These are phyloP conservation scores for Metschnikowia bowlesiae DNA, from an alignment of 805 yeast species.

Conservation along the genomic window DNA sequence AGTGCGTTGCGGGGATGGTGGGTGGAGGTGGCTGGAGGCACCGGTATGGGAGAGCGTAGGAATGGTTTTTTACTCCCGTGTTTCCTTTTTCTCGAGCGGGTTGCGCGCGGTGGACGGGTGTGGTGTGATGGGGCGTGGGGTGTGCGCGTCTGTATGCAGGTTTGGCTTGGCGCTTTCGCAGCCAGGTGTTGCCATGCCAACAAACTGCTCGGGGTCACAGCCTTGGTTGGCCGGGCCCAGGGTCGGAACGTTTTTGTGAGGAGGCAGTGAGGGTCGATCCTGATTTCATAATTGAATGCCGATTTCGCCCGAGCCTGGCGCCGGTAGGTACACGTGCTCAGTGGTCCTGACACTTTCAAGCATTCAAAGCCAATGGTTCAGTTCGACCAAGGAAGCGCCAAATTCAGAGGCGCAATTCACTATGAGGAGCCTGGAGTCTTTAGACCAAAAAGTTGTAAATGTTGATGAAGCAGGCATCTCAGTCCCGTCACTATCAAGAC, in stretches of 20 bases:
- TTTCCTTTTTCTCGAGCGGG: neutral
- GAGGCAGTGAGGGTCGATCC: no score
- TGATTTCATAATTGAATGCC: no score
- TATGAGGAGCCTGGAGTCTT: conserved; percentile 1
- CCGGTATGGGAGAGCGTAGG: no score
- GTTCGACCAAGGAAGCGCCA: no score
- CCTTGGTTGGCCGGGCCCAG: no score
- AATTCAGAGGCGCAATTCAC: neutral
- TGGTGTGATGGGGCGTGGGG: neutral
- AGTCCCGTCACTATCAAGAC: conserved; percentile 8
- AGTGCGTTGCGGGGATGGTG: neutral
- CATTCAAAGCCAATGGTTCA: no score
- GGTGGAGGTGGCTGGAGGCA: neutral
- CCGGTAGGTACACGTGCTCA: no score
- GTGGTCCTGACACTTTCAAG: no score
- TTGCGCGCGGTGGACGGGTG: conserved; percentile 1
- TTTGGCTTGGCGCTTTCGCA: neutral
- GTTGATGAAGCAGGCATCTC: neutral
- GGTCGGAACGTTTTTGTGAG: no score
- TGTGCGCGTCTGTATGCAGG: neutral
- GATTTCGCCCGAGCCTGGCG: no score
- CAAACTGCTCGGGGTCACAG: no score
- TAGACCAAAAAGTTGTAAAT: neutral
- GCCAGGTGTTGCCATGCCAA: no score
- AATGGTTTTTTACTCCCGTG: neutral